phyloP scores from a whole-genome alignment of 805 yeast species.

The Lipomyces oligophaga region DNA sequence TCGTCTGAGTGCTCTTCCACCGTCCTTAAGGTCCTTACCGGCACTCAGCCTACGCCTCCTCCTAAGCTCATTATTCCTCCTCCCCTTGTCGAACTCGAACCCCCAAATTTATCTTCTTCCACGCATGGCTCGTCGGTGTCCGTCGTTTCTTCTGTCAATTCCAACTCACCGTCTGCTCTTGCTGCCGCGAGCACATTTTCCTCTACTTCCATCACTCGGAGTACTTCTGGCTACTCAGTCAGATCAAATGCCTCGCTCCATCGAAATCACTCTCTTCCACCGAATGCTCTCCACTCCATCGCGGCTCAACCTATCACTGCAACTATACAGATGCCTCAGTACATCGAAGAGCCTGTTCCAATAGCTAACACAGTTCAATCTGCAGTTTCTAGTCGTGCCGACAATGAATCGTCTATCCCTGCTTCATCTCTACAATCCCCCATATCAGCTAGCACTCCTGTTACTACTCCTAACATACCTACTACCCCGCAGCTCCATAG shows the following conservation, averaged over 20 bases:
- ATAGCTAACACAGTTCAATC: no score
- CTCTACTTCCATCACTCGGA: conserved; percentile 1
- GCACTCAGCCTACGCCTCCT: conserved; percentile 1
- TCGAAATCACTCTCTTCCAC: conserved; percentile 9
- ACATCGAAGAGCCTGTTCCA: no score
- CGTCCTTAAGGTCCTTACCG: no score
- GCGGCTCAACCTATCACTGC: no score
- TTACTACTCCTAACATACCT: not conserved
- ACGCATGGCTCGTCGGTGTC: conserved; percentile 4
- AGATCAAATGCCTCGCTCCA: not conserved
- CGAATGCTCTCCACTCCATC: conserved; percentile 1
- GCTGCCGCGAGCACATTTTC: conserved; percentile 6
- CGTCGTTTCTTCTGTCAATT: not conserved
- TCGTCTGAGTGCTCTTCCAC: no score
- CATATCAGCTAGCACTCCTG: not conserved
- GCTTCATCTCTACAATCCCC: no score
- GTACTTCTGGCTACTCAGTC: conserved; percentile 2
- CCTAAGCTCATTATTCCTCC: conserved; percentile 15
- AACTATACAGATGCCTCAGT: no score
- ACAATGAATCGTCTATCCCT: no score
- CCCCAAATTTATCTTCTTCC: not conserved
- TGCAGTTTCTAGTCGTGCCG: no score
- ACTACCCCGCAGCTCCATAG: conserved; percentile 1
- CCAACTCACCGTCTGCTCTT: conserved; percentile 9
- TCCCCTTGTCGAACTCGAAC: conserved; percentile 3